phyloP scores from a whole-genome alignment of 352 stramenopile species.

The Pythium myriotylum region DNA sequence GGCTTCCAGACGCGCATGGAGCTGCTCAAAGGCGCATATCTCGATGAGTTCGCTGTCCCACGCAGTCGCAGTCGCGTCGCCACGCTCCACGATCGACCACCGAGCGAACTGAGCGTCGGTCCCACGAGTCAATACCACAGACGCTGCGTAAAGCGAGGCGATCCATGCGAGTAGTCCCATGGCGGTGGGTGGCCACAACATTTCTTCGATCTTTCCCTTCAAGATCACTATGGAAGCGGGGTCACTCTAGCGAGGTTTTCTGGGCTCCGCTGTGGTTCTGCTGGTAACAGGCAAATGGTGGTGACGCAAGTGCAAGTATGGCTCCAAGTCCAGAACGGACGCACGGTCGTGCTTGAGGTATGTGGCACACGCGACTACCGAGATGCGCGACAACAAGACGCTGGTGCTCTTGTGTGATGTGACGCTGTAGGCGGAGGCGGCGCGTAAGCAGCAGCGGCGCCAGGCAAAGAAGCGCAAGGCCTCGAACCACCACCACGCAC shows the following conservation, averaged over 20 bases:
- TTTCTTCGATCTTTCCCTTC: slow-evolving; percentile 30
- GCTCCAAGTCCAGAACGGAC: slow-evolving; percentile 40
- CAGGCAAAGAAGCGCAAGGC: slow-evolving; percentile 39
- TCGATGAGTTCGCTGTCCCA: slow-evolving; percentile 8
- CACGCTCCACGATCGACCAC: slow-evolving; percentile 21
- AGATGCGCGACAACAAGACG: background rate
- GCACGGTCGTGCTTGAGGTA: slow-evolving; percentile 32
- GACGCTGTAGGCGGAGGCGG: slow-evolving; percentile 16
- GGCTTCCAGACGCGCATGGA: slow-evolving; percentile 14
- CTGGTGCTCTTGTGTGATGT: background rate
- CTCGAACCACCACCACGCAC: background rate
- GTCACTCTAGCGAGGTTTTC: slow-evolving; percentile 18
- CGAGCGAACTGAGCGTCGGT: background rate
- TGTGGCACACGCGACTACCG: background rate
- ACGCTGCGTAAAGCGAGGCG: background rate
- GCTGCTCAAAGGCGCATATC: slow-evolving; percentile 22
- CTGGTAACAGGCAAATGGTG: slow-evolving; percentile 13
- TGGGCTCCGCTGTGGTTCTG: no score
- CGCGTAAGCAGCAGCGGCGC: slow-evolving; percentile 26
- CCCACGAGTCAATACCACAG: background rate
- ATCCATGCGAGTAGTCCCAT: background rate
- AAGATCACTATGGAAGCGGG: slow-evolving; percentile 16
- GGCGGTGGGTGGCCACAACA: slow-evolving; percentile 2
- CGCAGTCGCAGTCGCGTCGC: background rate
- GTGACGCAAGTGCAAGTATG: slow-evolving; percentile 34